Evolutionary conservation across 2,329 filamentous ascomycete species (phyloP).

Genomic region (Endothia cerciana): DNA sequence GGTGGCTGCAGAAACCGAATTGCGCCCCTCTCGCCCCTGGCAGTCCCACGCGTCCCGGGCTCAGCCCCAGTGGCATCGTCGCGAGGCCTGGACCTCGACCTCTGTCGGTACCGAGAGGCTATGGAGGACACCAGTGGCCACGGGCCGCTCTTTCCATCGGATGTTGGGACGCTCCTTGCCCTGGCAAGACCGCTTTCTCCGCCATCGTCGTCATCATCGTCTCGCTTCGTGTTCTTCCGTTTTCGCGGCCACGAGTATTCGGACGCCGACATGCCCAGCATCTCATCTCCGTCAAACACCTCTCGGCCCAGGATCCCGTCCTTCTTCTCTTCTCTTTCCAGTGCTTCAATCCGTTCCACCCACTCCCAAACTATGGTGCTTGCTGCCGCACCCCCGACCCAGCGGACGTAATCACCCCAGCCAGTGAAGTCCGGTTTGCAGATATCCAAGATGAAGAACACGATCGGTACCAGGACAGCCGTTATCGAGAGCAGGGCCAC

Average conservation of each 20-base stretch:
- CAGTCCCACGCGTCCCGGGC: conserved; percentile 29
- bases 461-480: conserved; percentile 84
- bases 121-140: conserved; percentile 49
- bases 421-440: conserved; percentile 82
- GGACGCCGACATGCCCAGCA: conserved; percentile 68
- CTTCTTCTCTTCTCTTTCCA: conserved; percentile 92
- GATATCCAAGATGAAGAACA: conserved; percentile 93
- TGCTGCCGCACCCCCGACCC: conserved; percentile 92
- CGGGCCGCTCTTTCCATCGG: conserved; percentile 38
- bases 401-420: conserved; percentile 94
- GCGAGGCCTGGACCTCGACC: conserved; percentile 34
- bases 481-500: conserved; percentile 78
- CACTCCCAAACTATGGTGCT: conserved; percentile 99
- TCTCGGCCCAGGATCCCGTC: conserved; percentile 90
- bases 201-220: conserved; percentile 37
- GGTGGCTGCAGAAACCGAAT: conserved; percentile 50
- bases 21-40: conserved; percentile 34
- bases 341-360: conserved; percentile 91
- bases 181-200: conserved; percentile 35
- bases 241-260: conserved; percentile 53
- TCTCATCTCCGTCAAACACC: conserved; percentile 92
- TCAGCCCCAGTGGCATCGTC: conserved; percentile 29
- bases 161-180: conserved; percentile 30
- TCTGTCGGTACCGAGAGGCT: conserved; percentile 41
- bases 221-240: conserved; percentile 37